Evolutionary conservation across 1,284 basidiomycete genomes (phyloP).

Genomic region (Irpex lacteus): DNA sequence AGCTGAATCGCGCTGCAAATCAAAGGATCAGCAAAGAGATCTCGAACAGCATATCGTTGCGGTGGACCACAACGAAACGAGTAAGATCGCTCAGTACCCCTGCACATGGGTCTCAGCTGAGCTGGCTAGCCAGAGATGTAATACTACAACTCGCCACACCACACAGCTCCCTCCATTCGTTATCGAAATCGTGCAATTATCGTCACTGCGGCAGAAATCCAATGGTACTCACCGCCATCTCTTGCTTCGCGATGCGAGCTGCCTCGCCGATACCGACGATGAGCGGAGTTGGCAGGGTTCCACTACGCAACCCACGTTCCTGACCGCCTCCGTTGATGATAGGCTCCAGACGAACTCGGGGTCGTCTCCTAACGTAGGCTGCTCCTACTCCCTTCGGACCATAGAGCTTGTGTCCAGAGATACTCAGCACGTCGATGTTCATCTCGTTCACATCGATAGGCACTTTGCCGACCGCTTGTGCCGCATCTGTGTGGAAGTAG

Average conservation of each 20-base stretch:
- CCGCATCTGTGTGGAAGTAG: conserved; percentile 97
- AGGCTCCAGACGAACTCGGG: conserved; percentile 93
- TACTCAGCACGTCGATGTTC: conserved; percentile 94
- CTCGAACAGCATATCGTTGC: background rate
- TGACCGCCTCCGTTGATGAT: conserved; percentile 97
- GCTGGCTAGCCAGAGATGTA: conserved; percentile 36
- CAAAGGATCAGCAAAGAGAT: conserved; percentile 19
- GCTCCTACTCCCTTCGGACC: conserved; percentile 98
- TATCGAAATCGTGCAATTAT: conserved; percentile 34
- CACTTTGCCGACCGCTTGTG: conserved; percentile 94
- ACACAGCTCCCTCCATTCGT: conserved; percentile 25
- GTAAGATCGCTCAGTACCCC: conserved; percentile 75
- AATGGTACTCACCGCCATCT: conserved; percentile 81
- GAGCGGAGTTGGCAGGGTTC: conserved; percentile 89
- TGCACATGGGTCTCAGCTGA: conserved; percentile 71
- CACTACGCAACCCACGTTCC: conserved; percentile 93
- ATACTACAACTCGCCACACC: conserved; percentile 22
- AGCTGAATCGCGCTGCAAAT: conserved; percentile 74
- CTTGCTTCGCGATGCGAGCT: conserved; percentile 85
- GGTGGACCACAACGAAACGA: background rate
- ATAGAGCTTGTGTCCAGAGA: conserved; percentile 98
- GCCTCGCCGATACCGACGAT: conserved; percentile 96
- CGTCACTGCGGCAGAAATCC: conserved; percentile 42
- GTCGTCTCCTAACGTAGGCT: conserved; percentile 90
- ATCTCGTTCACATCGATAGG: conserved; percentile 92